A percentile compares a stretch with the other conserved stretches of the same genome.
Evolutionary conservation across 805 yeast genomes (phyloP).

Genomic region (Candida boleticola): DNA sequence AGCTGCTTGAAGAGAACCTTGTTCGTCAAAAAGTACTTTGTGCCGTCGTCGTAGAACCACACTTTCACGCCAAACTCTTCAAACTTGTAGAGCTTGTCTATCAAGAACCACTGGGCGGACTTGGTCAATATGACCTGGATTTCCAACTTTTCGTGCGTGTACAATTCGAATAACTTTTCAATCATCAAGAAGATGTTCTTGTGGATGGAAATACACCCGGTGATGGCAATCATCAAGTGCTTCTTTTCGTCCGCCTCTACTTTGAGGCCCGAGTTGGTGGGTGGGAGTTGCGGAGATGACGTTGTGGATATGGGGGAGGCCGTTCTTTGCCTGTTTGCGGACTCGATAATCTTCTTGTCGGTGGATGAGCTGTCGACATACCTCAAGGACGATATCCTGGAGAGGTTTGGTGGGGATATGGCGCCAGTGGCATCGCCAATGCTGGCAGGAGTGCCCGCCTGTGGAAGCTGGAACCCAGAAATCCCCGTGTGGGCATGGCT

Average conservation of each 20-base stretch:
- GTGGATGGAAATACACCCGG: slow-evolving; percentile 22
- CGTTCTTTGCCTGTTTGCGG: slow-evolving; percentile 1
- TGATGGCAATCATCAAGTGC: slow-evolving; percentile 24
- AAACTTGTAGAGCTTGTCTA: slow-evolving; percentile 18
- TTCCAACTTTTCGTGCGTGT: slow-evolving; percentile 17
- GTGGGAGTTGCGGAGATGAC: slow-evolving; percentile 3
- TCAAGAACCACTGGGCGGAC: slow-evolving; percentile 19
- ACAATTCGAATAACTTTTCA: slow-evolving; percentile 22
- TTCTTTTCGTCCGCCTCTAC: slow-evolving; percentile 1
- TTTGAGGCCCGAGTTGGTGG: background rate
- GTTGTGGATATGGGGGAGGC: background rate
- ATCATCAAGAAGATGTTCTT: slow-evolving; percentile 20
- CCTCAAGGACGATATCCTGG: slow-evolving; percentile 1
- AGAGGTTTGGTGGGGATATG: background rate
- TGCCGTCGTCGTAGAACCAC: slow-evolving; percentile 23
- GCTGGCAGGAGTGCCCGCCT: background rate
- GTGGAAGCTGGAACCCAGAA: background rate
- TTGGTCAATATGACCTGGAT: slow-evolving; percentile 25
- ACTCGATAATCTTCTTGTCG: slow-evolving; percentile 12
- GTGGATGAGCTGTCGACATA: background rate
- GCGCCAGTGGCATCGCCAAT: background rate
- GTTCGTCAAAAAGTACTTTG: slow-evolving; percentile 13
- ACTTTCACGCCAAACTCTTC: slow-evolving; percentile 22
- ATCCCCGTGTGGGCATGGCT: background rate
- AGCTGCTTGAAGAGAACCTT: slow-evolving; percentile 6